A percentile compares a stretch with the other conserved stretches of the same genome.
Conservation (phyloP, 2,329 filamentous ascomycete genomes). For the Calonectria multiphialidica region DNA sequence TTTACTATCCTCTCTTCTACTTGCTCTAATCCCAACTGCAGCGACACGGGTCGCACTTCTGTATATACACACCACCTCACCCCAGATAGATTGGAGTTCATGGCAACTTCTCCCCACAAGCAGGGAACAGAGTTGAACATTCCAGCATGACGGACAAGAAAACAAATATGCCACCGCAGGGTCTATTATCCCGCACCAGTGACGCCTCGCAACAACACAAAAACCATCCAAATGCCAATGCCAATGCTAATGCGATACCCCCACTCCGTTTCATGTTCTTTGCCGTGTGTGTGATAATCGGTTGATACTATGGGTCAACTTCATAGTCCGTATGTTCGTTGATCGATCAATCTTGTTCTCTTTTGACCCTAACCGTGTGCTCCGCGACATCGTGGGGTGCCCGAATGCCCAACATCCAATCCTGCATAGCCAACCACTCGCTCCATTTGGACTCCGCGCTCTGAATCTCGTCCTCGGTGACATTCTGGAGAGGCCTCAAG, state of each 20-base stretch:
- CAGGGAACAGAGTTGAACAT: conserved; percentile 24
- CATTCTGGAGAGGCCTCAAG: conserved; percentile 82
- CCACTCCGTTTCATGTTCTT: neutral
- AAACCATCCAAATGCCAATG: neutral
- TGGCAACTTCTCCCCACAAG: conserved; percentile 3
- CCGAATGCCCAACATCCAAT: conserved; percentile 96
- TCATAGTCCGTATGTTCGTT: neutral
- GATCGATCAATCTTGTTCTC: conserved; percentile 39
- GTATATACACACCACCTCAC: conserved; percentile 23
- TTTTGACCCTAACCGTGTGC: conserved; percentile 46
- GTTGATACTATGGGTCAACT: neutral
- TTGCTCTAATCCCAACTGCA: conserved; percentile 18
- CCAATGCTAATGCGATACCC: neutral
- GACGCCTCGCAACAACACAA: conserved; percentile 14
- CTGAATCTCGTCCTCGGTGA: conserved; percentile 83
- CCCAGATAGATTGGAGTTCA: conserved; percentile 28
- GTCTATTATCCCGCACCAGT: conserved; percentile 9
- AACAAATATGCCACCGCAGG: conserved; percentile 6
- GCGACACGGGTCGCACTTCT: conserved; percentile 7
- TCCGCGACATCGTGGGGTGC: conserved; percentile 62
- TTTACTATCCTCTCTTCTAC: conserved; percentile 13
- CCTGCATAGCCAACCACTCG: conserved; percentile 95
- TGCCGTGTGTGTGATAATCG: neutral
- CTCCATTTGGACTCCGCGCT: conserved; percentile 89
- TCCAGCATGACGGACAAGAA: conserved; percentile 5